Evolutionary conservation across 202 grass and related monocot species (phyloP), one percentile per base, ranked within the genome.

Genomic region (Panicum hallii): DNA sequence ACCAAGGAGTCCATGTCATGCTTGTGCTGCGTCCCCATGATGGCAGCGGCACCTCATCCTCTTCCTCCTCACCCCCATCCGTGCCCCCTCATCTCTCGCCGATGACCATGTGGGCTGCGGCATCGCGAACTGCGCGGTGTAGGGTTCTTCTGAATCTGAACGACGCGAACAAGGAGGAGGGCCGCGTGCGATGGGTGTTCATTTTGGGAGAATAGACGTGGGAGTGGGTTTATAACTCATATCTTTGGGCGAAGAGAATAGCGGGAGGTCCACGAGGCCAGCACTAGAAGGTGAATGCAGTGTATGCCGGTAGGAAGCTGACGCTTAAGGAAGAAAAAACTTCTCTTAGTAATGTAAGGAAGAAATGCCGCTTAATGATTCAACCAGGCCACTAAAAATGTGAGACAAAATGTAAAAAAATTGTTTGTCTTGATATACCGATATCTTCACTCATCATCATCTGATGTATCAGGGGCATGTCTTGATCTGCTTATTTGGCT

Each of bases 241-340:
- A 0, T 16, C 4, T 16, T n/a, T n/a, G n/a, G 48, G 61, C 9
- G 46, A 15, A 38, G 34, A 13, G 46, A 55, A 23, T 56, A 77
- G 88, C 83, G 83, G 83, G 88, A 90, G 30, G 36, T 78, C 73
- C 17, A 78, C 9, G 58, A 19, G 8, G 4, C 11, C 12, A 12
- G 15, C 12, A 22, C 6, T 2, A 4, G 5, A 1, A 0, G 12
- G 23, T 60, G 72, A 49, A 14, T 3, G 0, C 14, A 79, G 66
- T 50, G 20, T 43, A 40, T 12, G 9, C 9, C 0, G 1, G 0
- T n/a, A 14, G 0, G 7, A 58, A 1, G 0, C 52, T 9, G 15
- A 15, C 48, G 6, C 0, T 26, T 1, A 26, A 26, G 26, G 26
- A 26, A 26, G 26, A 26, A 26, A 26, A 26, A 26, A 26, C 1